Evolutionary conservation across 768 basidiomycete genomes (phyloP).

Genomic region (Sistotremastrum niveocremeum): DNA sequence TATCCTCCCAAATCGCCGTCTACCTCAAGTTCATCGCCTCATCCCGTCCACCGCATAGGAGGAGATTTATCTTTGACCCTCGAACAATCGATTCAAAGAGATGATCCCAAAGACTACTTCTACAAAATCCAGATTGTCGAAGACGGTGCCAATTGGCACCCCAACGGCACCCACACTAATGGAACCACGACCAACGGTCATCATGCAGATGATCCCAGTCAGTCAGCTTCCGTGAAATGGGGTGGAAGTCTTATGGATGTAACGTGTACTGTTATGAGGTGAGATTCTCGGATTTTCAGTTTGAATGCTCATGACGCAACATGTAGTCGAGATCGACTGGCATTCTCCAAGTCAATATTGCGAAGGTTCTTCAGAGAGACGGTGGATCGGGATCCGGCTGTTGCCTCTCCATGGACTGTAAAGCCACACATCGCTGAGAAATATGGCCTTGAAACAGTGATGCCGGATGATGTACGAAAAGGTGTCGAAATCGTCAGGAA

Average conservation of each 20-base stretch:
- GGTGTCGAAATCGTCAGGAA: constrained; percentile 72
- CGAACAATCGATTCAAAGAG: constrained; percentile 55
- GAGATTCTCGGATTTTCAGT: constrained; percentile 12
- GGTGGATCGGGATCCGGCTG: constrained; percentile 81
- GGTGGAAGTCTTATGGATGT: constrained; percentile 77
- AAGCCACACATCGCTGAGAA: constrained; percentile 72
- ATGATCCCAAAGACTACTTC: constrained; percentile 72
- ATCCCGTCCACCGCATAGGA: constrained; percentile 48
- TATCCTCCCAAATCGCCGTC: constrained; percentile 42
- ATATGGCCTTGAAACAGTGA: constrained; percentile 73
- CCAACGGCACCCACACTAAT: constrained; percentile 1
- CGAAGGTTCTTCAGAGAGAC: constrained; percentile 94
- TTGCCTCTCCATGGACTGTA: constrained; percentile 93
- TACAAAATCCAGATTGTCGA: constrained; percentile 78
- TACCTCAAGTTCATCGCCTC: constrained; percentile 23
- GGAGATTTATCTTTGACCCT: constrained; percentile 64
- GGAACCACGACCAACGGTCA: neutral
- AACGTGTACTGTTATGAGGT: constrained; percentile 71
- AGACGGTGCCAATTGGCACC: constrained; percentile 49
- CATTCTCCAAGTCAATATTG: constrained; percentile 94
- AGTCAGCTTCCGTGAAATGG: constrained; percentile 28
- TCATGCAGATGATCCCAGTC: no score
- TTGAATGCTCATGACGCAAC: neutral
- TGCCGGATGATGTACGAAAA: constrained; percentile 74
- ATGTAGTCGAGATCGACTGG: constrained; percentile 79